phyloP scores from a whole-genome alignment of 2,329 filamentous ascomycete species.

The Ampelomyces quisqualis region DNA sequence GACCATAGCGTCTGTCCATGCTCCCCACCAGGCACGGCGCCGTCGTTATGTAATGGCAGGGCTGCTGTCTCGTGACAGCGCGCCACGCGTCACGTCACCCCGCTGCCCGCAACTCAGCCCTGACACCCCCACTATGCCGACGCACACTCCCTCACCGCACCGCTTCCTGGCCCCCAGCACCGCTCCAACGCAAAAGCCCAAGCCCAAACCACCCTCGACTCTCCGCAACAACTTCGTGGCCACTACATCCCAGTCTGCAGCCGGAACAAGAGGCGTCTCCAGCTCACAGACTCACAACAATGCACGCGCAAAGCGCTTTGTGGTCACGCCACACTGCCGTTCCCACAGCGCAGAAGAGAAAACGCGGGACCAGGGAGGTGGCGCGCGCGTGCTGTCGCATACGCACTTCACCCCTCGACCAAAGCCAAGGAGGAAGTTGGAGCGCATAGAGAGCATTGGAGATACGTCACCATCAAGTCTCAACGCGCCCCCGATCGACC shows the following conservation, averaged over 20 bases:
- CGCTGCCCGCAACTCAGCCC: too few species aligned
- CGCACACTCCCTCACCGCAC: constrained; percentile 36
- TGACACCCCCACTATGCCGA: constrained; percentile 23
- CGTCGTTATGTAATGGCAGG: too few species aligned
- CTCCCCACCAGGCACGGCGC: too few species aligned
- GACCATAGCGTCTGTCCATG: too few species aligned
- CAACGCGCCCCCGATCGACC: constrained; percentile 6
- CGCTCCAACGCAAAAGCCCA: constrained; percentile 18
- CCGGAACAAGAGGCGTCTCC: neutral
- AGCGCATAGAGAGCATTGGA: constrained; percentile 41
- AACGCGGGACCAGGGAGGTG: constrained; percentile 4
- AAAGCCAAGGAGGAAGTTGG: constrained; percentile 20
- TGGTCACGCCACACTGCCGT: constrained; percentile 21
- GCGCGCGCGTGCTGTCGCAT: neutral
- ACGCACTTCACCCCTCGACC: constrained; percentile 14
- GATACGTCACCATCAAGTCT: constrained; percentile 28
- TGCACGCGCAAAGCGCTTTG: constrained; percentile 38
- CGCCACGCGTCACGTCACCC: too few species aligned
- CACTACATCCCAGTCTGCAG: constrained; percentile 10
- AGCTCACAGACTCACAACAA: constrained; percentile 1
- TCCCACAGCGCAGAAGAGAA: neutral
- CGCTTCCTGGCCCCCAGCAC: constrained; percentile 33
- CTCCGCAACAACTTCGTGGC: constrained; percentile 24
- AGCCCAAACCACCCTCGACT: constrained; percentile 23
- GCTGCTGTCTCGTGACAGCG: too few species aligned